Base-by-base conservation (phyloP, 805 yeast genomes). In the Millerago galiae region DNA sequence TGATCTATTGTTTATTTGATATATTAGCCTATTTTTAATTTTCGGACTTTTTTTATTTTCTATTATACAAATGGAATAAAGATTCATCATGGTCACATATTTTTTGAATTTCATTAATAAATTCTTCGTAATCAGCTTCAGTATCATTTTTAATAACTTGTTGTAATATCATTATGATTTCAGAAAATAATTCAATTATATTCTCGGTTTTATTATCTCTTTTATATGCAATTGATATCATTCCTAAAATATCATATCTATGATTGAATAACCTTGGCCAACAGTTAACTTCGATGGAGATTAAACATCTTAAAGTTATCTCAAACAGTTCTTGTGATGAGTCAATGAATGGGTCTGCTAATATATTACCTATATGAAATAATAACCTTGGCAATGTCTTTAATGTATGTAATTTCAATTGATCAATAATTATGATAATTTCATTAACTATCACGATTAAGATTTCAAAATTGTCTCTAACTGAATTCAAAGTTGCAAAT, bases 341-440 rank as follows among this genome's bases (percentile, higher is more conserved):
- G 32, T 49, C 50, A 9, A 55, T 44, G 38, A 55, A 56, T 1
- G 61, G 61, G 35, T 56, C 48, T 0, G 52, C 32, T 11, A 56
- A 12, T 3, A 57, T 24, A 11, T 36, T 48, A 0, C 60, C 58
- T 9, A 57, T 6, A 12, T 49, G 32, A 27, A 47, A 50, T 4
- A 55, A 2, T 37, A 57, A 34, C n/a, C 60, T 45, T 13, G 58
- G 56, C 0, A 55, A 34, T 1, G 44, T 31, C 34, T 43, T 49
- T 28, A 47, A 26, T 2, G 50, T 44, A 4, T 40, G 17, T 1
- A 45, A 13, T 5, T 35, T 29, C 21, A 56, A 34, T 2, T 30
- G 30, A 4, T 37, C 14, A 1, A 57, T 24, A 2, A 57, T 44
- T 1, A 2, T 5, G 0, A 9, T 35, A 0, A 47, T 38, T 7